These are phyloP conservation scores for Nothophytophthora sp. DNA, from an alignment of 352 stramenopile species.

Conservation along the genomic window DNA sequence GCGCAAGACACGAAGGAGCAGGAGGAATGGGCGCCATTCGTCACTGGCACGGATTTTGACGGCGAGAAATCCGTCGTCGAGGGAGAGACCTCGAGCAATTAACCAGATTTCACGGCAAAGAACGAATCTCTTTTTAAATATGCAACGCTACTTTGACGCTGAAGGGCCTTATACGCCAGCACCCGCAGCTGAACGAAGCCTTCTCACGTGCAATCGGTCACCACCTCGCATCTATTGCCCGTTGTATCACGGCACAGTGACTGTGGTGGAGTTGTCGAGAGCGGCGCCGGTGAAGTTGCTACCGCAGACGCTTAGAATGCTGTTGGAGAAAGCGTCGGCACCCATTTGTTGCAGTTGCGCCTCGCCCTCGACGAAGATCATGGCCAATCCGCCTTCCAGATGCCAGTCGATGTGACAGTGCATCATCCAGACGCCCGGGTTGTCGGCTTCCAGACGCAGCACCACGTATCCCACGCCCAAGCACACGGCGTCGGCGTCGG, in stretches of 20 bases:
- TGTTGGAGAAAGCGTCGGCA: slow-evolving; percentile 17
- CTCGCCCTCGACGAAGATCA: slow-evolving; percentile 35
- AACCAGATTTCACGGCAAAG: no score
- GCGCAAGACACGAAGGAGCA: no score
- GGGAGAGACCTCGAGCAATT: no score
- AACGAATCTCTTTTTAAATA: no score
- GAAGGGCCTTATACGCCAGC: no score
- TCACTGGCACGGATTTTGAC: no score
- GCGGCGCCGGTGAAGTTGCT: slow-evolving; percentile 16
- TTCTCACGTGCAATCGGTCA: no score
- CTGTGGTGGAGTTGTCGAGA: slow-evolving; percentile 3
- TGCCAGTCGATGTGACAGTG: slow-evolving; percentile 42
- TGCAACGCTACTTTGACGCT: no score
- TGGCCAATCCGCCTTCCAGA: slow-evolving; percentile 21
- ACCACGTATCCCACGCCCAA: slow-evolving; percentile 19
- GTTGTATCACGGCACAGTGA: slow-evolving; percentile 14
- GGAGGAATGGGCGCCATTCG: no score
- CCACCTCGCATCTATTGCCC: slow-evolving; percentile 4
- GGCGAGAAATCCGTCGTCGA: no score
- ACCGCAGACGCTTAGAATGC: slow-evolving; percentile 20
- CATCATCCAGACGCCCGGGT: slow-evolving; percentile 33
- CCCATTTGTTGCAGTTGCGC: slow-evolving; percentile 5
- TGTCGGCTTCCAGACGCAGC: slow-evolving; percentile 26
- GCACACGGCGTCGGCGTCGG: slow-evolving; percentile 9
- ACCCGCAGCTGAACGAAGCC: no score